Evolutionary conservation across 2,329 filamentous ascomycete species (phyloP), one percentile per base, ranked within the genome.

Genomic region (Calcarisporium arbuscula): DNA sequence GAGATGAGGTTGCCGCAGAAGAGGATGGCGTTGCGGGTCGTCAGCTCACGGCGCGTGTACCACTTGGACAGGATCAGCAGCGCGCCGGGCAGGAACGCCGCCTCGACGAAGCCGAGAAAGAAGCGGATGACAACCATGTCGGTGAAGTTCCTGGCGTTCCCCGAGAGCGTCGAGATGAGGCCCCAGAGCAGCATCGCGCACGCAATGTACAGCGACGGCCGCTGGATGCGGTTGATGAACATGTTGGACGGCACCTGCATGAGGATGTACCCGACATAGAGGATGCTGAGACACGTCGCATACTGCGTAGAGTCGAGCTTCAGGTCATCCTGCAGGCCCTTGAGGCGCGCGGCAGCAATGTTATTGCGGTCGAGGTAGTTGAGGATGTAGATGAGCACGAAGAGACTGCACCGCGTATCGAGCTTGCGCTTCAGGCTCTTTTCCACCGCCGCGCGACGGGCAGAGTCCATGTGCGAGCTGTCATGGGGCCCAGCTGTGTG

Each of bases 351-450:
- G 1, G 78, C 70, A 3, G 78, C 78, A 42, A 84, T 82, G 54
- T 83, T 81, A 53, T 81, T 81, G 22, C 77, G 65, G 48, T 82
- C 77, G 19, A 79, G 65, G 55, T 85, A 87, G 59, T 87, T 86
- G 56, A 64, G 68, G 53, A 87, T 84, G 50, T 86, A 87, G 62
- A 87, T 83, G 44, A 86, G 54, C 30, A 87, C 74, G 38, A 87
- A 73, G 46, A 83, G 73, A 64, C 54, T 80, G 63, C 55, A 87
- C 40, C 82, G 70, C 15, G 70, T 47, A 51, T 88, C 84, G 35
- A 88, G 77, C 61, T 86, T 88, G 46, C 77, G 72, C 54, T 77
- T 71, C 47, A 89, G 60, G 22, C 65, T 69, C 54, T 71, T 74
- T 57, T 88, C 82, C n/a, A 80, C 70, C 11, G 52, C 50, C 1